A percentile compares a stretch with the other conserved stretches of the same genome.
Evolutionary conservation across 1,139 yeast species (phyloP).

Genomic region (Entelexis paramagnoliae): DNA sequence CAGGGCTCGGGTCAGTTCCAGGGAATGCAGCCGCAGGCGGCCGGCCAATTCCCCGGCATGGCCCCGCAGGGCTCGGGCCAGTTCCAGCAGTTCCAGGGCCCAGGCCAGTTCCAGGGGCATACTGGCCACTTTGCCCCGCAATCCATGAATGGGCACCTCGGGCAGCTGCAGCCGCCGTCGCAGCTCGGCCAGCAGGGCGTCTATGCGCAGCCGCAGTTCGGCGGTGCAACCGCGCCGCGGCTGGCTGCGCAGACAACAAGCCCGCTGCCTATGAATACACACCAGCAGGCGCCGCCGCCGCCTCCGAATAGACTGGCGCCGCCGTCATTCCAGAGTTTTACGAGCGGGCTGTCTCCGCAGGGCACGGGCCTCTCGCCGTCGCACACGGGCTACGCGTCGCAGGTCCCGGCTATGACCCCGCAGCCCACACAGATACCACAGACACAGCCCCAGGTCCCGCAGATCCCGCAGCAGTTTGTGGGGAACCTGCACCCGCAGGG

Average conservation of each 20-base stretch:
- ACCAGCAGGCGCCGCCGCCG: conserved; percentile 8
- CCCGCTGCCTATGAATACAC: conserved; percentile 12
- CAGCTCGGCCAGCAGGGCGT: background rate
- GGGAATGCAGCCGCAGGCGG: background rate
- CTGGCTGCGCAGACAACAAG: conserved; percentile 16
- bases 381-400: background rate
- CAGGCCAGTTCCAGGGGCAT: background rate
- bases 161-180: background rate
- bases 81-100: background rate
- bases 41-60: background rate
- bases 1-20: conserved; percentile 6
- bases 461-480: conserved; percentile 5
- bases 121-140: background rate
- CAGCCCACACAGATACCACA: conserved; percentile 1
- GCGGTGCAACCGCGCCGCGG: too few relatives aligned
- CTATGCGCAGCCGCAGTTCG: background rate
- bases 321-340: conserved; percentile 5
- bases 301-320: conserved; percentile 2
- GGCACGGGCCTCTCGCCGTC: conserved; percentile 6
- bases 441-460: conserved; percentile 3
- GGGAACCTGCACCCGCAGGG: background rate
- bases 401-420: background rate
- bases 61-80: conserved; percentile 1
- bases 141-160: background rate
- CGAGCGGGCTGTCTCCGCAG: background rate